These are phyloP conservation scores for Vicia villosa DNA, from an alignment of 306 rosid genomes.

Conservation along the genomic window DNA sequence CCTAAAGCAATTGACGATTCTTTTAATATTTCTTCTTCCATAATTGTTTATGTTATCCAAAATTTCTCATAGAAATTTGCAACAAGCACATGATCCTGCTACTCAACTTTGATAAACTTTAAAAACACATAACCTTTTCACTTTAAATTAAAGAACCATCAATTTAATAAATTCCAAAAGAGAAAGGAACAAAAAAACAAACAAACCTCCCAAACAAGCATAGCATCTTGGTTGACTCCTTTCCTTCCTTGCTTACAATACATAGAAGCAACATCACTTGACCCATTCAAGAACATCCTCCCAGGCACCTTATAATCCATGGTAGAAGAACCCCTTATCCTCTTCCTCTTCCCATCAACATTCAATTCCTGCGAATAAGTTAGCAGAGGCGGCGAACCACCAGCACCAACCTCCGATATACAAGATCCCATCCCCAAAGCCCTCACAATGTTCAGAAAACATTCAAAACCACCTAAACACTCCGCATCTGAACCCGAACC, in stretches of 20 bases:
- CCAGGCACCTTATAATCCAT: conserved; percentile 60
- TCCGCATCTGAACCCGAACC: conserved; percentile 57
- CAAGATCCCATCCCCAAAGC: conserved; percentile 97
- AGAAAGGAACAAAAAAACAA: neutral
- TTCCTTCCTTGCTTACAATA: conserved; percentile 84
- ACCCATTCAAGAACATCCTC: conserved; percentile 73
- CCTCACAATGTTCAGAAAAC: conserved; percentile 77
- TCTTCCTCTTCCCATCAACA: conserved; percentile 50
- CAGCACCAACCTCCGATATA: conserved; percentile 44
- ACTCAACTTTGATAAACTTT: conserved; percentile 6
- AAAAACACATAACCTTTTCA: conserved; percentile 5
- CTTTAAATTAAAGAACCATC: neutral
- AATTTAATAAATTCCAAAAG: conserved; percentile 1
- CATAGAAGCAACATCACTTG: conserved; percentile 66
- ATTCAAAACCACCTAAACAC: conserved; percentile 76
- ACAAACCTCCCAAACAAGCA: conserved; percentile 97
- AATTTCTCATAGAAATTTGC: neutral
- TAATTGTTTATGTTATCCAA: neutral
- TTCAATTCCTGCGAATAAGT: conserved; percentile 45
- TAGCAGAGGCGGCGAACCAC: conserved; percentile 41
- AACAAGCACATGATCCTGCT: conserved; percentile 18
- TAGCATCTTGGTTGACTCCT: conserved; percentile 93
- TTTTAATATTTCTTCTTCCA: neutral
- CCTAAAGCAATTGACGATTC: neutral
- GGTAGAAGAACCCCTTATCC: conserved; percentile 41